Base-by-base conservation (phyloP, 2,329 filamentous ascomycete genomes). In the Alternaria sp. region DNA sequence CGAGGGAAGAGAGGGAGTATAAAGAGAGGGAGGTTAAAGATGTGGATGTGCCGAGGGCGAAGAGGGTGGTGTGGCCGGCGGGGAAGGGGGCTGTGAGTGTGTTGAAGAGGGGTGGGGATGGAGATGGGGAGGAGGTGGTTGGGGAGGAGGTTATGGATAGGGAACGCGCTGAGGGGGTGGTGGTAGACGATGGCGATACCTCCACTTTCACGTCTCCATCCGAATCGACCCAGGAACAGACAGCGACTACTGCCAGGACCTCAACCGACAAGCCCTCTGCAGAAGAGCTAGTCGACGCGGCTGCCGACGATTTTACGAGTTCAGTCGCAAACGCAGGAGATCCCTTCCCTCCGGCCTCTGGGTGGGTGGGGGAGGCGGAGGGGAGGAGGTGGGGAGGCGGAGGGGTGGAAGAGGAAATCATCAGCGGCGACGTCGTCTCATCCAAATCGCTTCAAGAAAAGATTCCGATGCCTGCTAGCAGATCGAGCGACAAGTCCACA, bases 221-320 rank as follows among this genome's bases (percentile, higher is more conserved):
- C 23, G 5, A 33, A 15, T 15, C 14, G 30, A 1, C 1, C 2
- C 1, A 37, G 14, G 14, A 9, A 37, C 6, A 37, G 30, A 2
- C 14, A 4, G 1, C 2, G 14, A 8, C 14, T 1, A 33, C 14
- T 33, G 2, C 30, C 3, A 33, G 30, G n/a, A n/a, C n/a, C n/a
- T 6, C 30, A 0, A 37, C 1, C 30, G 6, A 37, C 30, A 1
- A 37, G 7, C 14, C 7, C 7, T 1, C 4, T 0, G 4, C 0
- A 37, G 33, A 5, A 5, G 33, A 37, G 4, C 33, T 0, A 37
- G 33, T 37, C 14, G 12, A 30, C 6, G 3, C 3, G 28, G 12
- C 12, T 30, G 28, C 12, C 14, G 15, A 37, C 4, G 33, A 37
- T 2, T 1, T 37, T 4, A 0, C 33, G 0, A 37, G 7, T 5